Evolutionary conservation across 805 yeast species (phyloP), one percentile per base, ranked within the genome.

Genomic region (Suhomyces canberraensis): DNA sequence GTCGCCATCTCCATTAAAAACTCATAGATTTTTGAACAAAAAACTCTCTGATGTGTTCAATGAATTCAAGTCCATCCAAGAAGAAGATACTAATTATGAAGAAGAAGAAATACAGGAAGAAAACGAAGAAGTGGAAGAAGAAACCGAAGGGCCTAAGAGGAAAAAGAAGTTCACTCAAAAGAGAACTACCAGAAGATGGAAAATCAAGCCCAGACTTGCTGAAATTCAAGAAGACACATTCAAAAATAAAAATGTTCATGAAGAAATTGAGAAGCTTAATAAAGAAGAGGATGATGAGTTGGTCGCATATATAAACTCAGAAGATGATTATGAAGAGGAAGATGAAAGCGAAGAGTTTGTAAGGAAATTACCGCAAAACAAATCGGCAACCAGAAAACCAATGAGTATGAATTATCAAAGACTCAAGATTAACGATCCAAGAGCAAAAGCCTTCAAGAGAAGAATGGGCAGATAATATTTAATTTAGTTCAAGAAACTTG

Each of bases 351-450:
- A 51, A n/a, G 49, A 42, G n/a, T 41, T 26, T 40, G 33, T 50
- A 7, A 63, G 60, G 11, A 58, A 66, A 35, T 37, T 27, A 16
- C 45, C 39, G 8, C 22, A 27, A 17, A 28, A 30, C 16, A 34
- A 39, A 3, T 37, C 33, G 26, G 47, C 37, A 4, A 41, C 27
- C 46, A 41, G 53, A 17, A 57, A 60, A 29, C 67, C 70, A 2
- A 46, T 69, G 16, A 74, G 73, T 41, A 61, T 56, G 47, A 79
- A 79, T 50, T 79, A 65, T 57, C 74, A 73, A 46, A 58, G 79
- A 39, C 58, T 74, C 35, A 78, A 76, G 51, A 65, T 79, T 31
- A 74, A 75, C 27, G 73, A 66, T 31, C 70, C 73, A 9, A 52
- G 73, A 25, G 44, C 66, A n/a, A 60, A 58, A 36, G 54, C 57